phyloP scores from a whole-genome alignment of 148 eudicot species.

The Agrostemma githago region DNA sequence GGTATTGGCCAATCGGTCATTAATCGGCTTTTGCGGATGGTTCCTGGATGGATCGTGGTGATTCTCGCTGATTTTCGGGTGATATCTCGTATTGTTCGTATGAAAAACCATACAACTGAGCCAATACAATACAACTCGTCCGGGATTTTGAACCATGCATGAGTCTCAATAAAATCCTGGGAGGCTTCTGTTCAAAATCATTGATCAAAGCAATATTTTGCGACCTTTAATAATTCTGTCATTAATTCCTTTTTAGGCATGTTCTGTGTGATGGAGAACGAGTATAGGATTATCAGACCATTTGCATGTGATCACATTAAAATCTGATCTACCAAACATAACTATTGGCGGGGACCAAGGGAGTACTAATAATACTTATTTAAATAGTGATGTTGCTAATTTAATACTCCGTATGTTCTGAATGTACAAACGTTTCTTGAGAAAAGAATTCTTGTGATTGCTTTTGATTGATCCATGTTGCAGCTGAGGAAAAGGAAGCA shows the following conservation, averaged over 20 bases:
- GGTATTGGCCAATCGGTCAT: no score
- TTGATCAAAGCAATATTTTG: neutral
- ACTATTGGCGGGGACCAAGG: neutral
- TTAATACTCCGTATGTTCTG: neutral
- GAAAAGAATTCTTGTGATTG: neutral
- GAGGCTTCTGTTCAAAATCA: neutral
- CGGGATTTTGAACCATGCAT: neutral
- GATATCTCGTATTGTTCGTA: no score
- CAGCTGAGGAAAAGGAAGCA: slow-evolving; percentile 66
- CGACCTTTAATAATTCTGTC: neutral
- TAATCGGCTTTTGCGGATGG: no score
- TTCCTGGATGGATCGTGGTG: no score
- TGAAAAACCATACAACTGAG: no score
- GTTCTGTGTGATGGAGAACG: no score
- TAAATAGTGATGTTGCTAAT: neutral
- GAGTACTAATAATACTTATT: neutral
- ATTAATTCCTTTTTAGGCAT: neutral
- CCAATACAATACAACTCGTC: no score
- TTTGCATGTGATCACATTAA: neutral
- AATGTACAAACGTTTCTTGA: neutral
- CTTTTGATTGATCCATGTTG: slow-evolving; percentile 17
- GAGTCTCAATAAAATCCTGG: neutral
- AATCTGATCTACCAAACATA: neutral
- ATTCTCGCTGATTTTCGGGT: no score
- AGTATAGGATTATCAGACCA: neutral